Evolutionary conservation across 2,329 filamentous ascomycete genomes (phyloP).

Genomic region (Chaetomium strumarium): DNA sequence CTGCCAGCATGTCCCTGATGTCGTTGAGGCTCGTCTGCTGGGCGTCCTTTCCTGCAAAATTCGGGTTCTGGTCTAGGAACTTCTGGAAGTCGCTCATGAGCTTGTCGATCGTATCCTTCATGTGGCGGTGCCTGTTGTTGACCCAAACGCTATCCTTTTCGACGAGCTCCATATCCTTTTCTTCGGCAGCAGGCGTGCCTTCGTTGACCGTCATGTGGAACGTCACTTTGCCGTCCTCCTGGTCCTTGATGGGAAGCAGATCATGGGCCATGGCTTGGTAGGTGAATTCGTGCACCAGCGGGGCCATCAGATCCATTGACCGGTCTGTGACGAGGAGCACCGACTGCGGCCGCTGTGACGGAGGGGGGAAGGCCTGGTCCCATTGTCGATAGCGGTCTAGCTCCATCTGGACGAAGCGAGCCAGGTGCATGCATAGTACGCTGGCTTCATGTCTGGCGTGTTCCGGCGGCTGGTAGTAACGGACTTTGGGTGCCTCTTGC

Average conservation of each 20-base stretch:
- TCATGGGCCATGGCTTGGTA: conserved; percentile 99
- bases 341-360: conserved; percentile 69
- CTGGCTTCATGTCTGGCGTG: conserved; percentile 76
- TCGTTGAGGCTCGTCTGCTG: conserved; percentile 75
- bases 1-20: conserved; percentile 96
- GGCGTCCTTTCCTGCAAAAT: conserved; percentile 72
- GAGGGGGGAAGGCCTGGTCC: conserved; percentile 78
- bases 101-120: conserved; percentile 96
- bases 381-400: conserved; percentile 83
- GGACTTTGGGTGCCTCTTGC: conserved; percentile 89
- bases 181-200: conserved; percentile 61
- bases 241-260: conserved; percentile 79
- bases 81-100: conserved; percentile 87
- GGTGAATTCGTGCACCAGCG: conserved; percentile 90
- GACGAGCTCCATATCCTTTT: conserved; percentile 84
- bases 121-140: conserved; percentile 87
- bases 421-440: conserved; percentile 81
- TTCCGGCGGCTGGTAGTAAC: conserved; percentile 71
- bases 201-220: conserved; percentile 78
- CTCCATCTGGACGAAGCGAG: conserved; percentile 85
- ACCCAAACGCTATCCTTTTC: conserved; percentile 95
- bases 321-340: conserved; percentile 83
- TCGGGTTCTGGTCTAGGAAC: conserved; percentile 85
- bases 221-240: conserved; percentile 78
- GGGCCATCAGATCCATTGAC: conserved; percentile 85